These are phyloP conservation scores for Curvularia hawaiiensis DNA, from an alignment of 2,329 filamentous ascomycete genomes.

Conservation along the genomic window DNA sequence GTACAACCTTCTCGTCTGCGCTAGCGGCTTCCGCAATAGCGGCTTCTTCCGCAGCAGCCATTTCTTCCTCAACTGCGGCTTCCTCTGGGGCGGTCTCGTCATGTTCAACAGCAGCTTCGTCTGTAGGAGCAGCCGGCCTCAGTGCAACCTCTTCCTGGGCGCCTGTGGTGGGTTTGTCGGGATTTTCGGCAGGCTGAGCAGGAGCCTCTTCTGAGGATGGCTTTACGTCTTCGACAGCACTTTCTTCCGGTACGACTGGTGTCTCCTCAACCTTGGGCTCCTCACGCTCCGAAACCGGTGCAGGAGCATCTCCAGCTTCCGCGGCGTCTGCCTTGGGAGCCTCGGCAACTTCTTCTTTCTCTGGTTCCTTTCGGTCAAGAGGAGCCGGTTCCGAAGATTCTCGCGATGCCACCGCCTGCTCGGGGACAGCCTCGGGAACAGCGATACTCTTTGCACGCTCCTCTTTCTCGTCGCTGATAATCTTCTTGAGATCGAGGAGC, in stretches of 20 bases:
- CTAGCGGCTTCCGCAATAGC: conserved; percentile 24
- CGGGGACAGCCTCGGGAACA: conserved; percentile 49
- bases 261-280: conserved; percentile 1
- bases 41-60: not conserved
- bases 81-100: conserved; percentile 23
- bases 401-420: conserved; percentile 50
- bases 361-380: conserved; percentile 31
- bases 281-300: conserved; percentile 3
- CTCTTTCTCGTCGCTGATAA: conserved; percentile 48
- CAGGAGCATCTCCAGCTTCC: conserved; percentile 19
- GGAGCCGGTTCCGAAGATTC: conserved; percentile 45
- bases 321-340: conserved; percentile 44
- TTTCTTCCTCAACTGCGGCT: conserved; percentile 32
- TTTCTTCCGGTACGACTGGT: conserved; percentile 11
- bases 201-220: conserved; percentile 1
- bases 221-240: conserved; percentile 1
- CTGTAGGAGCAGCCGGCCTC: conserved; percentile 49
- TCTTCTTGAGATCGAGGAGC: conserved; percentile 47
- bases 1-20: conserved; percentile 1
- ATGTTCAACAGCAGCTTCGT: conserved; percentile 44
- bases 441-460: conserved; percentile 45
- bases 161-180: conserved; percentile 52
- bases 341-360: conserved; percentile 31
- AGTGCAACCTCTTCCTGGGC: conserved; percentile 50
- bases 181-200: conserved; percentile 38